Conservation (phyloP, 2,329 filamentous ascomycete genomes). For the Penicillium sp. region DNA sequence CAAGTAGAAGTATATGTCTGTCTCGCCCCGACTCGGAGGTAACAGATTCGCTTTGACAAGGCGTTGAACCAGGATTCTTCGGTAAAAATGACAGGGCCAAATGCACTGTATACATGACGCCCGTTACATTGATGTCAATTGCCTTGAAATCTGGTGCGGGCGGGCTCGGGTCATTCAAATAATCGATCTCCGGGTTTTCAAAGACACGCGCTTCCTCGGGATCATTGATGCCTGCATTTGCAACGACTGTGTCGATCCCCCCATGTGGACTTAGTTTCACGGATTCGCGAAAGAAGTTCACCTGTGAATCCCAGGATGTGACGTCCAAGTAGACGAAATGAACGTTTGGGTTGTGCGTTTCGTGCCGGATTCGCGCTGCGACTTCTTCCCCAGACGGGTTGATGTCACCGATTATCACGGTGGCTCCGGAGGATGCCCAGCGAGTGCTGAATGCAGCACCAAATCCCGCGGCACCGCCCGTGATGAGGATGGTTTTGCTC, state of each 20-base stretch:
- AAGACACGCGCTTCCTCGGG: conserved; percentile 34
- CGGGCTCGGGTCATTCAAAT: conserved; percentile 34
- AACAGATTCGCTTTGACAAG: conserved; percentile 27
- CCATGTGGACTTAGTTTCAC: conserved; percentile 51
- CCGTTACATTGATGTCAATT: conserved; percentile 61
- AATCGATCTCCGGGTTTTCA: conserved; percentile 41
- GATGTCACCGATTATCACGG: conserved; percentile 62
- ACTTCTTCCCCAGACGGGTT: conserved; percentile 54
- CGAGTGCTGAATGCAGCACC: conserved; percentile 53
- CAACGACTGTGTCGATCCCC: conserved; percentile 60
- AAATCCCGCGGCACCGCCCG: conserved; percentile 61
- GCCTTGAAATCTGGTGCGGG: conserved; percentile 51
- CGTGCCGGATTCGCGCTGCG: conserved; percentile 52
- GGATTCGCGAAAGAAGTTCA: conserved; percentile 59
- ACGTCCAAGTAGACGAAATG: conserved; percentile 55
- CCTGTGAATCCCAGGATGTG: conserved; percentile 61
- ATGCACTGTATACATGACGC: conserved; percentile 62
- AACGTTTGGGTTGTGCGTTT: conserved; percentile 58
- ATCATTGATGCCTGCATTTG: conserved; percentile 62
- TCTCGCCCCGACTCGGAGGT: conserved; percentile 41
- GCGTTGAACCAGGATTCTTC: conserved; percentile 44
- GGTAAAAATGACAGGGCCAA: conserved; percentile 60
- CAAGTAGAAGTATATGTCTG: conserved; percentile 59
- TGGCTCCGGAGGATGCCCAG: conserved; percentile 56
- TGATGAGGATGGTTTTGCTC: conserved; percentile 58